These are phyloP conservation scores for Globisporangium ultimum DNA, from an alignment of 352 stramenopile species.

Conservation along the genomic window DNA sequence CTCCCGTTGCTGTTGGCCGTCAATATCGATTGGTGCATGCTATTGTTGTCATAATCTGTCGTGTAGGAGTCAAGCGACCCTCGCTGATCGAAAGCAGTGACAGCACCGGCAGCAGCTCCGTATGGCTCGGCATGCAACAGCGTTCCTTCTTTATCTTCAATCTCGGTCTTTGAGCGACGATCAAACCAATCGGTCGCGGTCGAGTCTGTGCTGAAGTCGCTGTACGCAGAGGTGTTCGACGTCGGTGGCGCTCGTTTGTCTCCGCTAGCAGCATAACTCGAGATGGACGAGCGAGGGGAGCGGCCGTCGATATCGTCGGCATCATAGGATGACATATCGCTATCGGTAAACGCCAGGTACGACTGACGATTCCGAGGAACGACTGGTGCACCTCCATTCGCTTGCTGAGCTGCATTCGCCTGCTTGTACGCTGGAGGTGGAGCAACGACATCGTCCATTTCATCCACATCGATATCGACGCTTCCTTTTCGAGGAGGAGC, in stretches of 20 bases:
- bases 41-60: conserved; percentile 13
- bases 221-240: conserved; percentile 44
- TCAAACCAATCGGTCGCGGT: conserved; percentile 42
- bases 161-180: conserved; percentile 39
- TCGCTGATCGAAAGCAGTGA: conserved; percentile 7
- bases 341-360: conserved; percentile 19
- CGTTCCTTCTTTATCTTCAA: conserved; percentile 20
- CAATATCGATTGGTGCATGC: conserved; percentile 10
- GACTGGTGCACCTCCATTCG: background rate
- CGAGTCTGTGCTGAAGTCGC: conserved; percentile 33
- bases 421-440: conserved; percentile 16
- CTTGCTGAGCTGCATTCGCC: conserved; percentile 11
- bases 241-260: conserved; percentile 23
- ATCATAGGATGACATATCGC: conserved; percentile 13
- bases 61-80: conserved; percentile 13
- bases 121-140: conserved; percentile 1
- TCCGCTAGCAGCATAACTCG: background rate
- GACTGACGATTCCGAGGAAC: conserved; percentile 9
- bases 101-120: background rate
- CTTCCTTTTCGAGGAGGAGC: conserved; percentile 22
- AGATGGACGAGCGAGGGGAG: conserved; percentile 7
- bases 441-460: conserved; percentile 27
- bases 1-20: conserved; percentile 15
- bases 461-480: conserved; percentile 34
- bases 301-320: conserved; percentile 17